phyloP scores from a whole-genome alignment of 1,284 basidiomycete genomes.

The Trichosporon sp. region DNA sequence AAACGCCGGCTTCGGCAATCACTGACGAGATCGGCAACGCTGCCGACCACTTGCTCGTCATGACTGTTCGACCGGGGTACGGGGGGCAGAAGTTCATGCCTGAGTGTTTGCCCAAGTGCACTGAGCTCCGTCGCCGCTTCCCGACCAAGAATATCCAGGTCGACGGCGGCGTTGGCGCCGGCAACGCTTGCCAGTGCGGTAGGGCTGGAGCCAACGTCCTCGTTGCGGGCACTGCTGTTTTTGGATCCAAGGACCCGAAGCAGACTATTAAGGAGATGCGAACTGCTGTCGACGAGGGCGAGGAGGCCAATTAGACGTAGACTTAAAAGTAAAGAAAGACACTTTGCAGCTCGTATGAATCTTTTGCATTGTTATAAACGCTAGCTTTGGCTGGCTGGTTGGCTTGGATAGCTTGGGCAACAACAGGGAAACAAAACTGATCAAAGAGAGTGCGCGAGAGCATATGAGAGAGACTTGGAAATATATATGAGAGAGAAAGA shows the following conservation, averaged over 20 bases:
- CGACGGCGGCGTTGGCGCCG: slow-evolving; percentile 91
- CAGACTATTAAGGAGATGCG: slow-evolving; percentile 70
- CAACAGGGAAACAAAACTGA: neutral
- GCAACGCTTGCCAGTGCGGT: slow-evolving; percentile 83
- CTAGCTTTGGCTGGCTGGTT: neutral
- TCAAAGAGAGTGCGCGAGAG: too few species aligned
- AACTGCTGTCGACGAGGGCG: slow-evolving; percentile 57
- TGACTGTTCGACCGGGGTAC: slow-evolving; percentile 90
- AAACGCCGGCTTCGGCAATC: slow-evolving; percentile 77
- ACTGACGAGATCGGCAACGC: slow-evolving; percentile 70
- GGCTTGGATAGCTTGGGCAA: neutral
- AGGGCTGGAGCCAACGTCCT: slow-evolving; percentile 95
- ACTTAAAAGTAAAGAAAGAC: neutral
- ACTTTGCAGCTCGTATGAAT: neutral
- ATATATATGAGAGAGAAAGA: too few species aligned
- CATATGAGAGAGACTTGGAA: too few species aligned
- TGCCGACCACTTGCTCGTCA: slow-evolving; percentile 91
- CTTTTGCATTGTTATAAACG: neutral
- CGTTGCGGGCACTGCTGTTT: slow-evolving; percentile 95
- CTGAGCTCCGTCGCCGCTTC: slow-evolving; percentile 86
- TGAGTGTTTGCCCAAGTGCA: slow-evolving; percentile 70
- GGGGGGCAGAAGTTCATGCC: slow-evolving; percentile 97
- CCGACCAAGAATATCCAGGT: slow-evolving; percentile 87
- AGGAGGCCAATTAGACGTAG: neutral
- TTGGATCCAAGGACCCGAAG: slow-evolving; percentile 71